Evolutionary conservation across 1,284 basidiomycete species (phyloP).

Genomic region (Rhizoctonia solani): DNA sequence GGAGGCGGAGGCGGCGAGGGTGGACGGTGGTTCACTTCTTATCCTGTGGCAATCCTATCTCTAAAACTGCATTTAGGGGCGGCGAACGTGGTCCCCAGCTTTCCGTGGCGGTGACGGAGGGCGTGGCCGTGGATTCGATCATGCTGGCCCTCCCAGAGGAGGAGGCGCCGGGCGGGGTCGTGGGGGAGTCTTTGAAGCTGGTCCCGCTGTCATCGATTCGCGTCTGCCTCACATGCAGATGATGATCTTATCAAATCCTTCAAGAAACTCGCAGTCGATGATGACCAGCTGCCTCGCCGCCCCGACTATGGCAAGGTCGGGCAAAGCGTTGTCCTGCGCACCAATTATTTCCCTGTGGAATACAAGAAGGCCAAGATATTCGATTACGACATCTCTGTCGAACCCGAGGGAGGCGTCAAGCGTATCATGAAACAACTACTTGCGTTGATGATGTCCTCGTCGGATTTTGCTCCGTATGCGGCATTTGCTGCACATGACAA

Average conservation of each 20-base stretch:
- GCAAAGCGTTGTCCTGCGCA: conserved; percentile 61
- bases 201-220: conserved; percentile 57
- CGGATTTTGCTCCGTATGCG: conserved; percentile 58
- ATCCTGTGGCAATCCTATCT: no score
- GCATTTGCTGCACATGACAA: conserved; percentile 70
- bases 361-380: conserved; percentile 59
- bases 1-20: conserved; percentile 24
- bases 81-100: no score
- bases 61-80: no score
- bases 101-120: conserved; percentile 46
- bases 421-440: conserved; percentile 71
- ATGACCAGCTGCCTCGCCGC: conserved; percentile 62
- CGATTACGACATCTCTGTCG: conserved; percentile 70
- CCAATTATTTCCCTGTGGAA: conserved; percentile 74
- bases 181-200: conserved; percentile 40
- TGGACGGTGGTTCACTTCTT: background rate
- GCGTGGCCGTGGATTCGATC: conserved; percentile 42
- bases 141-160: conserved; percentile 43
- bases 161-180: conserved; percentile 46
- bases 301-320: conserved; percentile 69
- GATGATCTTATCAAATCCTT: conserved; percentile 58
- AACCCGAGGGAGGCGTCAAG: conserved; percentile 55
- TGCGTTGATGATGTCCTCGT: conserved; percentile 65
- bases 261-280: conserved; percentile 45
- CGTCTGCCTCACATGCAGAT: conserved; percentile 60